Percentiles rank a stretch among this genome's conserved stretches.
phyloP scores from a whole-genome alignment of 176 grass and related monocot species.

The Saccharum officinarum region DNA sequence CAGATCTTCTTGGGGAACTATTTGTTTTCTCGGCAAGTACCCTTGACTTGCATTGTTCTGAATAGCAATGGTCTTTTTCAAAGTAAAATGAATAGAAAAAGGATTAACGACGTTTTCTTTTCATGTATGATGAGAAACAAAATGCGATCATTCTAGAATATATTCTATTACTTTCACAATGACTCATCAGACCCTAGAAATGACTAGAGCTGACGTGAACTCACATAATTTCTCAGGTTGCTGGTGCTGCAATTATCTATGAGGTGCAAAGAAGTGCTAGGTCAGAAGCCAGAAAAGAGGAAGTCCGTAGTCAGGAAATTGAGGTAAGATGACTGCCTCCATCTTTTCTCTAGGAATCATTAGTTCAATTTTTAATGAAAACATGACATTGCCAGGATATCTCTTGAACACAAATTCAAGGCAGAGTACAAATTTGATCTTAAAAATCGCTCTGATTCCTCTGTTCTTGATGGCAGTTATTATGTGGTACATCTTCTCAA shows the following conservation, averaged over 20 bases:
- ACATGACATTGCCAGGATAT: not conserved
- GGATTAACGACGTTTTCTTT: not conserved
- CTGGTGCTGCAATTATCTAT: conserved; percentile 78
- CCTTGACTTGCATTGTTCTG: not conserved
- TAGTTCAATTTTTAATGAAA: conserved; percentile 4
- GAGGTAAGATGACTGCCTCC: conserved; percentile 52
- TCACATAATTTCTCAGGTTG: conserved; percentile 52
- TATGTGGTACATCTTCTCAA: not conserved
- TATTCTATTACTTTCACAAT: conserved; percentile 9
- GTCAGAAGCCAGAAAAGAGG: conserved; percentile 96
- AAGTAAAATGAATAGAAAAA: not conserved
- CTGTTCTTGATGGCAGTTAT: not conserved
- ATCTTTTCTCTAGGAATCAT: not conserved
- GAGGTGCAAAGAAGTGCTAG: conserved; percentile 95
- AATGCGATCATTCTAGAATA: not conserved
- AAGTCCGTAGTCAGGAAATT: conserved; percentile 58
- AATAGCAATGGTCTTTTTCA: not conserved
- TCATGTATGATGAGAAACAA: not conserved
- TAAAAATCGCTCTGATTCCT: no score
- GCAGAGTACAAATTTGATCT: not conserved
- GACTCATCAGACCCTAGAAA: conserved; percentile 3
- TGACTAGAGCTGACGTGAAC: conserved; percentile 24
- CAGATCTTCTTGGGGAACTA: conserved; percentile 83
- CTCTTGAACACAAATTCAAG: not conserved
- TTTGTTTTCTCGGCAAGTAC: conserved; percentile 72